phyloP scores from a whole-genome alignment of 495 filamentous ascomycete genomes.

The Penicillium paradoxum region DNA sequence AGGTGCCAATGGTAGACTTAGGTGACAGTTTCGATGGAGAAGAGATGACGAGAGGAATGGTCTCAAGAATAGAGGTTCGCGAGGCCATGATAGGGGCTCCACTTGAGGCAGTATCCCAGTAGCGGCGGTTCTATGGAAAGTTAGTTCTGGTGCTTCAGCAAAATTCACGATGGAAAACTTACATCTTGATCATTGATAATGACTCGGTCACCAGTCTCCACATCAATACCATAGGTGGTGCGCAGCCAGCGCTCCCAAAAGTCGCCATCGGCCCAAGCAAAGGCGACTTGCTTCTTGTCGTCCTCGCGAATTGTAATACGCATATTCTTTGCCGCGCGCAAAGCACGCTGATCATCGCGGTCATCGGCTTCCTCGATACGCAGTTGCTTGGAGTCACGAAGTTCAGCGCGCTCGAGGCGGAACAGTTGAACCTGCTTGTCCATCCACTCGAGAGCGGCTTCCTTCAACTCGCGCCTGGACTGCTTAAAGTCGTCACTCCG shows the following conservation, averaged over 20 bases:
- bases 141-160: constrained; percentile 23
- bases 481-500: constrained; percentile 71
- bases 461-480: constrained; percentile 87
- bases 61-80: constrained; percentile 92
- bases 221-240: constrained; percentile 87
- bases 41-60: constrained; percentile 69
- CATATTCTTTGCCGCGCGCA: constrained; percentile 86
- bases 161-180: constrained; percentile 30
- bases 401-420: constrained; percentile 84
- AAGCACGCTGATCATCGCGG: constrained; percentile 78
- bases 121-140: constrained; percentile 67
- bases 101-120: constrained; percentile 90
- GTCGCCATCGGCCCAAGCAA: constrained; percentile 97
- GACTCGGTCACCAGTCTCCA: constrained; percentile 79
- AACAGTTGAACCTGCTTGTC: constrained; percentile 87
- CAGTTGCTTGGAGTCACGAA: constrained; percentile 89
- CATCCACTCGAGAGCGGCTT: constrained; percentile 95
- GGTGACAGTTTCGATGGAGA: constrained; percentile 76
- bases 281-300: constrained; percentile 81
- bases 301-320: constrained; percentile 82
- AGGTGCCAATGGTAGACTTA: constrained; percentile 75
- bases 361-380: constrained; percentile 96
- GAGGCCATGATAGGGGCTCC: constrained; percentile 84
- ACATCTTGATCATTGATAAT: constrained; percentile 98
- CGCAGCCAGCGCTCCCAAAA: constrained; percentile 98